These are phyloP conservation scores for Agarophyton chilense DNA, from an alignment of 23 red algal genomes.

Conservation along the genomic window DNA sequence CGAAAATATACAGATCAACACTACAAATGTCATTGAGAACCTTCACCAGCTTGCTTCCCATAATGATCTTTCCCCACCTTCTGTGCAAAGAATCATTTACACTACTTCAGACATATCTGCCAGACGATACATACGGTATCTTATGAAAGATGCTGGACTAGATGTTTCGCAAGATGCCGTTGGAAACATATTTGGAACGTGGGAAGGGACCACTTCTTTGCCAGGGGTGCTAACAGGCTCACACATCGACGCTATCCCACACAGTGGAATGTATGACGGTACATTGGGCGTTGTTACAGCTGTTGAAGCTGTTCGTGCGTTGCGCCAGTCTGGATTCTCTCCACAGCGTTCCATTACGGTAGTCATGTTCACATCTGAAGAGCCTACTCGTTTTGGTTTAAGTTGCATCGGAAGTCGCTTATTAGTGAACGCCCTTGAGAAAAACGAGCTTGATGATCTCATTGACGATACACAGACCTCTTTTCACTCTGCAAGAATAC, in stretches of 20 bases:
- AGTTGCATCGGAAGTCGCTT: constrained; percentile 73
- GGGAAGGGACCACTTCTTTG: constrained; percentile 18
- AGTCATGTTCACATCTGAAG: constrained; percentile 81
- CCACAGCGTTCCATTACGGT: constrained; percentile 62
- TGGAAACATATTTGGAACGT: constrained; percentile 74
- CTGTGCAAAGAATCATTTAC: constrained; percentile 69
- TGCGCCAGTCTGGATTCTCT: constrained; percentile 48
- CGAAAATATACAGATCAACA: neutral
- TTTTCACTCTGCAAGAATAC: constrained; percentile 46
- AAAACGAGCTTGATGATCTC: constrained; percentile 25
- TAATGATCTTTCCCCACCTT: constrained; percentile 58
- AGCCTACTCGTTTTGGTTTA: constrained; percentile 83
- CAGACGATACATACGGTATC: constrained; percentile 32
- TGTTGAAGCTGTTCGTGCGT: constrained; percentile 65
- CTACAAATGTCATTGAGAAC: neutral
- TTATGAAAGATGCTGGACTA: constrained; percentile 50
- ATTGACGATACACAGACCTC: constrained; percentile 24
- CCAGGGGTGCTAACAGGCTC: constrained; percentile 67
- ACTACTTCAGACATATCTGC: constrained; percentile 67
- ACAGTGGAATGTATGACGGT: constrained; percentile 80
- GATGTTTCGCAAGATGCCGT: constrained; percentile 58
- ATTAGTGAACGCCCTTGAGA: constrained; percentile 20
- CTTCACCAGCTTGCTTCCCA: constrained; percentile 47
- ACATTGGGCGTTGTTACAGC: constrained; percentile 74
- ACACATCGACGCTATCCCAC: constrained; percentile 75